Conservation (phyloP, 2,329 filamentous ascomycete species). For the Erysiphe neolycopersici region DNA sequence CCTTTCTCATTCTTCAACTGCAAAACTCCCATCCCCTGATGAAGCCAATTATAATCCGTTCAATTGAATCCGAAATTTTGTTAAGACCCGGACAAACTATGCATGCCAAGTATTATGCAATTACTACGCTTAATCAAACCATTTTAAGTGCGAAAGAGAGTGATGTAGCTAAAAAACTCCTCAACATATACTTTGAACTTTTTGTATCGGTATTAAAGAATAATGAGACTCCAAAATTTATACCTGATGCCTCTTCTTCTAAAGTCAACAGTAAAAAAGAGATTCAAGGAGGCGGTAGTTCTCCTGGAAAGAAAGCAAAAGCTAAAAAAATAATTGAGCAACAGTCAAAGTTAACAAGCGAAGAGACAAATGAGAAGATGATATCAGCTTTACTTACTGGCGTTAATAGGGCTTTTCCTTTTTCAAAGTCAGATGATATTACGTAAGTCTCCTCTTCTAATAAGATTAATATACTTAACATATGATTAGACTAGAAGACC, state of each 20-base stretch:
- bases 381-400: constrained; percentile 78
- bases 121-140: constrained; percentile 93
- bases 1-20: constrained; percentile 78
- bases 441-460: constrained; percentile 22
- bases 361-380: constrained; percentile 53
- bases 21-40: constrained; percentile 75
- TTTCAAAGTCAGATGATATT: constrained; percentile 54
- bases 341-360: constrained; percentile 15
- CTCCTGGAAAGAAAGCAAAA: constrained; percentile 23
- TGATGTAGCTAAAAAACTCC: constrained; percentile 48
- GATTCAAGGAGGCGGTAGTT: constrained; percentile 25
- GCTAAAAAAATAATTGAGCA: constrained; percentile 15
- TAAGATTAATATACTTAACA: constrained; percentile 1
- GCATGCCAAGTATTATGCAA: constrained; percentile 81
- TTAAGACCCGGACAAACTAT: constrained; percentile 67
- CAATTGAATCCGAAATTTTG: constrained; percentile 67
- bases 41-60: constrained; percentile 66
- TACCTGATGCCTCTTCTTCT: constrained; percentile 14
- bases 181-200: constrained; percentile 77
- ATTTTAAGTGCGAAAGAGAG: constrained; percentile 70
- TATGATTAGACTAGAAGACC: constrained; percentile 40
- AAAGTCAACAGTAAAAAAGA: constrained; percentile 22
- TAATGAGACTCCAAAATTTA: constrained; percentile 12
- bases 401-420: constrained; percentile 88
- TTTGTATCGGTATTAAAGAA: constrained; percentile 61